phyloP scores from a whole-genome alignment of 441 rosid species.

The Populus hybrid region DNA sequence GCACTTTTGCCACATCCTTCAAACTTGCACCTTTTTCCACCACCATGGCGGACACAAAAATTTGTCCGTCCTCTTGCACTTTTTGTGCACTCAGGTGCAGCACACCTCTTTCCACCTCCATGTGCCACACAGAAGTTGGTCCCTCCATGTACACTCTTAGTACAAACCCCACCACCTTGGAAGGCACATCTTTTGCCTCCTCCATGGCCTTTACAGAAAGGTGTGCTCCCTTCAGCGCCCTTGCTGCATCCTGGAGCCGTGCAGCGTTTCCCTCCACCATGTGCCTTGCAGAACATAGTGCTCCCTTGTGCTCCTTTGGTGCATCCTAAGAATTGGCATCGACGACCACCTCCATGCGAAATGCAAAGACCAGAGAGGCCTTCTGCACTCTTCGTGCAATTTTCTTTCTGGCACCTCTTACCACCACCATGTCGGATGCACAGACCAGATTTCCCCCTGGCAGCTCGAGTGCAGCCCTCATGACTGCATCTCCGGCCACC shows the following conservation, averaged over 20 bases:
- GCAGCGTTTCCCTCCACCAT: conserved; percentile 98
- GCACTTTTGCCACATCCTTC: conserved; percentile 96
- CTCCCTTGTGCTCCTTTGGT: conserved; percentile 98
- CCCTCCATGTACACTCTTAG: conserved; percentile 99
- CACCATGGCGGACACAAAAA: conserved; percentile 96
- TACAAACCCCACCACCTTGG: conserved; percentile 71
- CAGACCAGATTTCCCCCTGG: conserved; percentile 91
- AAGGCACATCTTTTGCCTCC: conserved; percentile 95
- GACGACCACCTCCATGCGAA: conserved; percentile 97
- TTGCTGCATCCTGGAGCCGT: conserved; percentile 71
- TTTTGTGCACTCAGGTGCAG: conserved; percentile 79
- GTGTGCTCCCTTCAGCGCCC: conserved; percentile 99
- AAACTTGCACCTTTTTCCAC: conserved; percentile 85
- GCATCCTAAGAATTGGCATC: conserved; percentile 81
- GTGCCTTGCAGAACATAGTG: conserved; percentile 97
- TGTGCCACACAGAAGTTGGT: conserved; percentile 54
- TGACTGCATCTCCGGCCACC: conserved; percentile 91
- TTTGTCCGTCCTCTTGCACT: conserved; percentile 97
- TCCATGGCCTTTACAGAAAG: conserved; percentile 97
- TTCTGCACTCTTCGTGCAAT: conserved; percentile 93
- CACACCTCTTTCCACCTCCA: conserved; percentile 73
- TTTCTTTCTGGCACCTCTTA: conserved; percentile 86
- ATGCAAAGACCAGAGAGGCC: conserved; percentile 97
- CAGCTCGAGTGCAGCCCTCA: conserved; percentile 85
- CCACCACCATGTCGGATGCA: conserved; percentile 99